Conservation (phyloP, 768 basidiomycete genomes). For the Mycena albidolilacea region DNA sequence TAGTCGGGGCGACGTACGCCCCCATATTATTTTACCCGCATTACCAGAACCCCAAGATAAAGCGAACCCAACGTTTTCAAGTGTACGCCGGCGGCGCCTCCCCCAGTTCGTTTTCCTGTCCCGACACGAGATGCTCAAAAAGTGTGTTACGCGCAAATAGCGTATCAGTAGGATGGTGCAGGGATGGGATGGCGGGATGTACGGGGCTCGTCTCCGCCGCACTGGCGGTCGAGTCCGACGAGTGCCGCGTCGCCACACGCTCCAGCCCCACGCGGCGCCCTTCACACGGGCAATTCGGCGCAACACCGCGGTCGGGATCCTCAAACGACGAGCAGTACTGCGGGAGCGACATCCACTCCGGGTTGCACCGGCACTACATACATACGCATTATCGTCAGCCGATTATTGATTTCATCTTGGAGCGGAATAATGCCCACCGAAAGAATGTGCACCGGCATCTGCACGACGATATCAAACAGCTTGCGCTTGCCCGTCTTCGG, state of each 20-base stretch:
- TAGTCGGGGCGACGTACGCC: neutral
- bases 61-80: neutral
- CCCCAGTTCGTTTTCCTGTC: slow-evolving; percentile 85
- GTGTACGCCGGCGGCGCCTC: slow-evolving; percentile 88
- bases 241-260: slow-evolving; percentile 50
- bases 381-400: neutral
- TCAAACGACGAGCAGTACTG: slow-evolving; percentile 73
- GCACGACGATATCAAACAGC: slow-evolving; percentile 89
- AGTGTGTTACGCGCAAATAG: slow-evolving; percentile 63
- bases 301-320: slow-evolving; percentile 46
- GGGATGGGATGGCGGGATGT: slow-evolving; percentile 49
- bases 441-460: slow-evolving; percentile 88
- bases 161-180: slow-evolving; percentile 48
- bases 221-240: slow-evolving; percentile 54
- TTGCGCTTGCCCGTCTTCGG: slow-evolving; percentile 80
- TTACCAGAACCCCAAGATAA: neutral
- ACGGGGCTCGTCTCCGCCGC: slow-evolving; percentile 55
- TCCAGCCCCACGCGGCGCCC: slow-evolving; percentile 46
- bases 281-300: slow-evolving; percentile 64
- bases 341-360: slow-evolving; percentile 85
- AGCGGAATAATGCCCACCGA: slow-evolving; percentile 70
- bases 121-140: slow-evolving; percentile 87
- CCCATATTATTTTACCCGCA: neutral
- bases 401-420: neutral
- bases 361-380: slow-evolving; percentile 82